Evolutionary conservation across 2,329 filamentous ascomycete genomes (phyloP), one percentile per base, ranked within the genome.

Genomic region (Apiospora kogelbergensis): DNA sequence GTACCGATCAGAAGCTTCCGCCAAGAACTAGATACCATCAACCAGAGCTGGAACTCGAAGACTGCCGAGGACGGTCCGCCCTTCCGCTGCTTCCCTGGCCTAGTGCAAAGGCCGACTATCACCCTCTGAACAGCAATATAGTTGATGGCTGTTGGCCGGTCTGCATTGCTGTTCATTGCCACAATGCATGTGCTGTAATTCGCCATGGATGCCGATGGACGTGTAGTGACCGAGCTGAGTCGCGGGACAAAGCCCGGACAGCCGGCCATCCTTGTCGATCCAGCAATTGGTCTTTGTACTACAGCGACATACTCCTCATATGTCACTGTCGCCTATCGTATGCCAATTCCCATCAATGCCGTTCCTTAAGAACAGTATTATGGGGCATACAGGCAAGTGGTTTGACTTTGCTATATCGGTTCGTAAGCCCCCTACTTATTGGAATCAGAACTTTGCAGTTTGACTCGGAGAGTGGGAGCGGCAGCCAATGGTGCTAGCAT

Each of bases 1-100:
- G 53, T 60, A 60, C 53, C 30, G 53, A 60, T 60, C 53, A 60
- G 53, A 60, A 60, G 53, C 53, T 60, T 60, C 53, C 37, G 53
- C 53, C 53, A 60, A 60, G 53, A 57, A 57, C 37, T 10, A 40
- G 4, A 40, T 3, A 57, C 48, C 7, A 6, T n/a, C 26, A 33
- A 5, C 48, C n/a, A 20, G 48, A 20, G 48, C 24, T 57, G 48
- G 30, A 48, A 48, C 22, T 48, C 22, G 33, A 42, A 30, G 48
- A 26, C 20, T 57, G 26, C 26, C 10, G 48, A 57, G 10, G 26
- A 37, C 53, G 53, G 26, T n/a, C 53, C 30, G 26, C 53, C 53
- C 17, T 37, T 60, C 53, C 17, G 53, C 26, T 37, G 30, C 53
- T n/a, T n/a, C 33, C 30, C 53, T 60, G 53, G 30, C 30, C 53